A percentile compares a stretch with the other conserved stretches of the same genome.
phyloP scores from a whole-genome alignment of 495 filamentous ascomycete species.

The Monascus purpureus region DNA sequence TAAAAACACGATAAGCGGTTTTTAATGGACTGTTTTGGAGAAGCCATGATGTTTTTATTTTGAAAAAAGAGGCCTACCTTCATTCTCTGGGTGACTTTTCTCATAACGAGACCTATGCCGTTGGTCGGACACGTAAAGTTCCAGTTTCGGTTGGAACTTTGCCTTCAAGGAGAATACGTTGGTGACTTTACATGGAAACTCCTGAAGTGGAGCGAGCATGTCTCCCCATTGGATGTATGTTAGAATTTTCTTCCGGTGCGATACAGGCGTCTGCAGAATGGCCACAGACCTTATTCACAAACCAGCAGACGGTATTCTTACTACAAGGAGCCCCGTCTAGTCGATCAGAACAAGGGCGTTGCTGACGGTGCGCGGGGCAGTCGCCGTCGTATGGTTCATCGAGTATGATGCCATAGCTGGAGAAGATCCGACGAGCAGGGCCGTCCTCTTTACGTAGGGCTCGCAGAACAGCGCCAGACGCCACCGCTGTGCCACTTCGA shows the following conservation, averaged over 20 bases:
- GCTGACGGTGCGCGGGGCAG: neutral
- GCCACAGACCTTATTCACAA: constrained; percentile 5
- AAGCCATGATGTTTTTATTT: neutral
- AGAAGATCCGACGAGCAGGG: constrained; percentile 1
- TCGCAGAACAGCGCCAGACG: constrained; percentile 5
- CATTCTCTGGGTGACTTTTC: constrained; percentile 1
- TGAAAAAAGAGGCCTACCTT: neutral
- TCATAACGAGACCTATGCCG: neutral
- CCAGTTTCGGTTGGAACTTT: neutral
- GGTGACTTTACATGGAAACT: neutral
- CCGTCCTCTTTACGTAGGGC: constrained; percentile 5
- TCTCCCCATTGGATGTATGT: neutral
- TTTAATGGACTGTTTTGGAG: too few relatives aligned
- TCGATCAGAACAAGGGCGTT: neutral
- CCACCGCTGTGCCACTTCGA: constrained; percentile 3
- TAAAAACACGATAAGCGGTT: neutral
- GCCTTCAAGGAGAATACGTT: neutral
- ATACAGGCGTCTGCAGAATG: too few relatives aligned
- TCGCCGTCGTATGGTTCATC: constrained; percentile 1
- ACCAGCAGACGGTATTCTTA: constrained; percentile 2
- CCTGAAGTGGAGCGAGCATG: neutral
- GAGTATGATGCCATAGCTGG: constrained; percentile 4
- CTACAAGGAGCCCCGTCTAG: neutral
- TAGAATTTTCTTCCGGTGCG: too few relatives aligned
- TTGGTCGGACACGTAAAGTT: constrained; percentile 4